Conservation (phyloP, 2,329 filamentous ascomycete genomes). For the Catunica adiposa region DNA sequence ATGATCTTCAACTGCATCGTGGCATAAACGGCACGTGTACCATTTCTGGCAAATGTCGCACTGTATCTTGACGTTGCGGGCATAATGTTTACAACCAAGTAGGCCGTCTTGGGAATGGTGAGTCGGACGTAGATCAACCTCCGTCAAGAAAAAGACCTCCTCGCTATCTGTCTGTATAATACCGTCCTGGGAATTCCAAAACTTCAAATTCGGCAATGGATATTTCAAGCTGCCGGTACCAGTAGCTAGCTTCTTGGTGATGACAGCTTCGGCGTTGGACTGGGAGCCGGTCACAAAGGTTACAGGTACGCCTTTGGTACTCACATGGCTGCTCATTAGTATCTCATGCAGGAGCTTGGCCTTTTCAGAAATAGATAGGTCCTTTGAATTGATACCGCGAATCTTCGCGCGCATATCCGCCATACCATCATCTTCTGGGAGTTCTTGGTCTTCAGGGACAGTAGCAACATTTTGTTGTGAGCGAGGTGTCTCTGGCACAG, state of each 20-base stretch:
- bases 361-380: conserved; percentile 42
- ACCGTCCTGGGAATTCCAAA: conserved; percentile 35
- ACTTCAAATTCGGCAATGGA: conserved; percentile 37
- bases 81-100: conserved; percentile 82
- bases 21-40: conserved; percentile 92
- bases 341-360: conserved; percentile 54
- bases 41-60: conserved; percentile 78
- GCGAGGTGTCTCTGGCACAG: not conserved
- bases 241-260: conserved; percentile 16
- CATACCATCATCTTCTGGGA: conserved; percentile 68
- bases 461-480: not conserved
- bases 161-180: conserved; percentile 17
- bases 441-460: conserved; percentile 1
- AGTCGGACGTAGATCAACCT: conserved; percentile 49
- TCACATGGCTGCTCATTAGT: conserved; percentile 49
- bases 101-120: conserved; percentile 27
- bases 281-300: not conserved
- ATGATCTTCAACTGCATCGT: conserved; percentile 70
- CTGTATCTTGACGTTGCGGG: conserved; percentile 88
- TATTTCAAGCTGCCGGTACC: conserved; percentile 16
- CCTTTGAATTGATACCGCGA: conserved; percentile 46
- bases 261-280: conserved; percentile 13
- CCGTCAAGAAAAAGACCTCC: conserved; percentile 34
- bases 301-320: not conserved
- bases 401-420: conserved; percentile 48